A percentile compares a stretch with the other conserved stretches of the same genome.
Conservation (phyloP, 176 grass and related monocot species). For the Ensete ventricosum region DNA sequence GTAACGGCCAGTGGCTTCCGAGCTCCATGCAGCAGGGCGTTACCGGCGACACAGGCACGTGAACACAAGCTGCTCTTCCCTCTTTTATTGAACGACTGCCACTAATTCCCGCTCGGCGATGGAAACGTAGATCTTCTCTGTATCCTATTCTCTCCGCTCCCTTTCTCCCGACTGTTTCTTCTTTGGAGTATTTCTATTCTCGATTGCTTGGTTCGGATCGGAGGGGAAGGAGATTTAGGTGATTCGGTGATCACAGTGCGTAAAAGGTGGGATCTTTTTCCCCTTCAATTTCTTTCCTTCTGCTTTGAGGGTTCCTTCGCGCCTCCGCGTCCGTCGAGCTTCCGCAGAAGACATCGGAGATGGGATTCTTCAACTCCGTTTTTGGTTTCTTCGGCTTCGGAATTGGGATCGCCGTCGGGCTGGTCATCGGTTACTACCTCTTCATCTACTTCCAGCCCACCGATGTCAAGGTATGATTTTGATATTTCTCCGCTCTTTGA, state of each 20-base stretch:
- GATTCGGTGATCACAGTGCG: background rate
- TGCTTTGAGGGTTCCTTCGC: background rate
- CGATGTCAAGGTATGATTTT: conserved; percentile 54
- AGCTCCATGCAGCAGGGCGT: background rate
- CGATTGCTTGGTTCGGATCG: background rate
- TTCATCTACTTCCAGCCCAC: conserved; percentile 78
- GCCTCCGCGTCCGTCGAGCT: background rate
- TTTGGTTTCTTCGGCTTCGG: conserved; percentile 69
- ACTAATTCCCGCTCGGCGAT: background rate
- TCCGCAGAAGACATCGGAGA: background rate
- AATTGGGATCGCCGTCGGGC: conserved; percentile 33
- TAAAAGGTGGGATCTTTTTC: background rate
- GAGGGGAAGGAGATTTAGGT: background rate
- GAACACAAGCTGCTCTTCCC: background rate
- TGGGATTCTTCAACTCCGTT: conserved; percentile 59
- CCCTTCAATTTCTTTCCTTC: background rate
- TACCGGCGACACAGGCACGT: background rate
- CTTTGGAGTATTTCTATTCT: background rate
- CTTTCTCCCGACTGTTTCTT: background rate
- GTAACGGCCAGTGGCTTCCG: background rate
- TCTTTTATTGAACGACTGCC: background rate
- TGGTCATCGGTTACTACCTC: conserved; percentile 59
- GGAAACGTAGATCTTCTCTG: background rate
- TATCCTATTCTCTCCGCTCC: background rate
- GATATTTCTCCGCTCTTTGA: conserved; percentile 2